Conservation (phyloP, 345 rosid genomes). For the Linum tenue region DNA sequence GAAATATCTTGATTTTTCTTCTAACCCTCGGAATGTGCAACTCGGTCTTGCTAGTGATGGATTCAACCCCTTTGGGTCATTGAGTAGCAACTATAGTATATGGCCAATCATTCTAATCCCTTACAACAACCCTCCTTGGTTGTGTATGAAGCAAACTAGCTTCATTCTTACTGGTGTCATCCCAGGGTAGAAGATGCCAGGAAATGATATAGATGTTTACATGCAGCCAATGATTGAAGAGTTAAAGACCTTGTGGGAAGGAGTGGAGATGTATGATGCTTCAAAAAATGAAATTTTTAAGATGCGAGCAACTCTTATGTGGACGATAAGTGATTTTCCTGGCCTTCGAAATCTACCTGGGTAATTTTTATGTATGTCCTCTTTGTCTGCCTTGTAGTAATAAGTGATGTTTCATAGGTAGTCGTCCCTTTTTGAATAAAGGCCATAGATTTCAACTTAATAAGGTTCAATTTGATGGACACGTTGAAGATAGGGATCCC, state of each 20-base stretch:
- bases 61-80: background rate
- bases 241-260: background rate
- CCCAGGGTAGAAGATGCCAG: background rate
- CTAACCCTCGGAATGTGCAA: too few relatives aligned
- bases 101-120: background rate
- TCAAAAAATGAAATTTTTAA: too few relatives aligned
- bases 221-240: background rate
- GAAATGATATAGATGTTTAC: background rate
- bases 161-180: constrained; percentile 4
- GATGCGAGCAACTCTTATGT: background rate
- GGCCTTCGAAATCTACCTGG: background rate
- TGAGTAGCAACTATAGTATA: background rate
- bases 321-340: background rate
- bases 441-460: background rate
- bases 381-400: background rate
- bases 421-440: background rate
- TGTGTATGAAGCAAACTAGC: background rate
- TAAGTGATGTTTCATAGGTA: background rate
- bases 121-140: constrained; percentile 1
- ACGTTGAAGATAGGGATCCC: background rate
- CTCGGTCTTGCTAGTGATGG: background rate
- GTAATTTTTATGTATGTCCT: background rate
- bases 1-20: too few relatives aligned
- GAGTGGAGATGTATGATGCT: background rate
- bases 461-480: background rate